phyloP scores from a whole-genome alignment of 352 stramenopile species.

The Blastocystis sp. region DNA sequence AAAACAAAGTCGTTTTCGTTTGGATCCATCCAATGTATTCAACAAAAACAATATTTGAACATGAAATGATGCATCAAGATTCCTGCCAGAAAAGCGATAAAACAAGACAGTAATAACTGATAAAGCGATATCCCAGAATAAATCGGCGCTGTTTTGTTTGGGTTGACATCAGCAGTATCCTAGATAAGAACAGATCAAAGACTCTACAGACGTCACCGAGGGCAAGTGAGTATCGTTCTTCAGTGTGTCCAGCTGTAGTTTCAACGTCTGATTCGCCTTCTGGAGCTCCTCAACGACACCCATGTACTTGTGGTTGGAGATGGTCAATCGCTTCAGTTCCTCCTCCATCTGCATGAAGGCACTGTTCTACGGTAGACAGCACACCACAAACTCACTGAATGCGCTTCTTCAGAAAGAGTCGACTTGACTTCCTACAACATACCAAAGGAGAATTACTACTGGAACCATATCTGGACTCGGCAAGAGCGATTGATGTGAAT shows the following conservation, averaged over 20 bases:
- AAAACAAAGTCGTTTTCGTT: slow-evolving; percentile 34
- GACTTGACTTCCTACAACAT: neutral
- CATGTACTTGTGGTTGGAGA: slow-evolving; percentile 31
- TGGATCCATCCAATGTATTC: neutral
- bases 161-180: neutral
- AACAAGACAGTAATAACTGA: neutral
- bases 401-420: neutral
- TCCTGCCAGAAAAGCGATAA: slow-evolving; percentile 17
- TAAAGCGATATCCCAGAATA: slow-evolving; percentile 35
- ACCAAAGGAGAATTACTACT: neutral
- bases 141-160: neutral
- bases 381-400: neutral
- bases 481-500: neutral
- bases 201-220: neutral
- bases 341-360: slow-evolving; percentile 17
- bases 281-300: neutral
- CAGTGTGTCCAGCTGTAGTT: neutral
- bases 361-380: neutral
- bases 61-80: neutral
- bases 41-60: neutral
- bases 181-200: no score
- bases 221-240: neutral
- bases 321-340: slow-evolving; percentile 9
- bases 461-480: neutral
- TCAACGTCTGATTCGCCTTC: neutral